Base-by-base conservation (phyloP, 2,329 filamentous ascomycete species). In the Albifimbria verrucaria region DNA sequence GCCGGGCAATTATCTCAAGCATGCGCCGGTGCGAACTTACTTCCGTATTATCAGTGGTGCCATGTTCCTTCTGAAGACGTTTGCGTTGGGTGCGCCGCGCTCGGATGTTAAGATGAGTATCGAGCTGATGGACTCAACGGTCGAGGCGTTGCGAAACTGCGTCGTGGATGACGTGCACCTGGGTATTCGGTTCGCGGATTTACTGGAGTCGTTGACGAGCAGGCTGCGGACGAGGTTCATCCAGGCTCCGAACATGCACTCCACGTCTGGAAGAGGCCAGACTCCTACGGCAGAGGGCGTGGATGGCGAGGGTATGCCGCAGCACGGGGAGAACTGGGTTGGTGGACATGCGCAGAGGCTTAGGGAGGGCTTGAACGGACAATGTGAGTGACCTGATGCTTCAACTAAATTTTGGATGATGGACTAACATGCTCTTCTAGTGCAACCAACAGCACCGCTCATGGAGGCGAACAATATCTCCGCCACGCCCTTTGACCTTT, bases 101-200 rank as follows among this genome's bases (percentile, higher is more conserved):
- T 86, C 86, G 52, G 89, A 94, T 59, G 87, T 93, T 23, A 85
- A 87, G 62, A 78, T 88, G 46, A 90, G 87, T 57, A 87, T 94
- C 25, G 80, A 80, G 7, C 76, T 94, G 24, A 88, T 94, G 76
- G 88, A 92, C 63, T 77, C 81, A 25, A 89, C 88, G 0, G 88
- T 92, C 0, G 79, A 86, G 58, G 89, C 88, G 1, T 78, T 94
- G 32, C 82, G 88, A 18, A 88, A 84, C 59, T 92, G 88, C 57
- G 88, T 92, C 7, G 89, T 93, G 4, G 90, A 94, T 63, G 90
- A 94, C 60, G 89, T 93, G 7, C 90, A 94, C 66, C 79, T 94
- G 4, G 89, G 88, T n/a, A 91, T 89, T 54, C 83, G 89, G 7
- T 94, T 94, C 62, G 89, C 90, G 18, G 89, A 92, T 62, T 80